A percentile compares a stretch with the other conserved stretches of the same genome.
These are phyloP conservation scores for Linnemannia zychae DNA, from an alignment of 192 early-diverging fungal genomes.

Conservation along the genomic window DNA sequence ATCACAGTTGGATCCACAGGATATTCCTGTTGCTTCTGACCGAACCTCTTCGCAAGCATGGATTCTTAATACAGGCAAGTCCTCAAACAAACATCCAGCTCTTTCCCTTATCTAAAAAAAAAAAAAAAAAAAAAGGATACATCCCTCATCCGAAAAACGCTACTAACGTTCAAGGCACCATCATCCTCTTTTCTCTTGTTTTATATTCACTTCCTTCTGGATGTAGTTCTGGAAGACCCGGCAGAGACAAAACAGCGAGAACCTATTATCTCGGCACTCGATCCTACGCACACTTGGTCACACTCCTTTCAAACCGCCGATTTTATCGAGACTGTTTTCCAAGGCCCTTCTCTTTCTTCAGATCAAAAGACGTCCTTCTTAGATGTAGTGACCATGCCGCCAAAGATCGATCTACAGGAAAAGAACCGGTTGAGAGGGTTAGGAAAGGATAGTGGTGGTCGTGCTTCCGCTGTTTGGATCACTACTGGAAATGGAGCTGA, in stretches of 20 bases:
- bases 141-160: too few species aligned
- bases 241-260: too few species aligned
- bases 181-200: too few species aligned
- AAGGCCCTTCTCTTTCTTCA: background rate
- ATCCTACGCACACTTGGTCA: constrained; percentile 29
- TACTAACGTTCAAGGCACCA: too few species aligned
- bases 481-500: background rate
- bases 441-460: constrained; percentile 19
- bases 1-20: background rate
- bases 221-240: background rate
- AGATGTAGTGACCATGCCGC: constrained; percentile 7
- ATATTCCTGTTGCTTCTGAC: constrained; percentile 6
- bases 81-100: background rate
- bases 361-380: background rate
- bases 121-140: too few species aligned
- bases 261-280: background rate
- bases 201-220: background rate
- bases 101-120: too few species aligned
- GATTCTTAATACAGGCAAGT: constrained; percentile 18
- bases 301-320: constrained; percentile 10
- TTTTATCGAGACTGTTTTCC: constrained; percentile 18
- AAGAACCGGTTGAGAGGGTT: constrained; percentile 22
- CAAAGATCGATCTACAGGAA: constrained; percentile 11
- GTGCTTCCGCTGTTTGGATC: constrained; percentile 16
- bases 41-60: constrained; percentile 10